These are phyloP conservation scores for Bifiguratus adelaidae DNA, from an alignment of 192 early-diverging fungal species.

Conservation along the genomic window DNA sequence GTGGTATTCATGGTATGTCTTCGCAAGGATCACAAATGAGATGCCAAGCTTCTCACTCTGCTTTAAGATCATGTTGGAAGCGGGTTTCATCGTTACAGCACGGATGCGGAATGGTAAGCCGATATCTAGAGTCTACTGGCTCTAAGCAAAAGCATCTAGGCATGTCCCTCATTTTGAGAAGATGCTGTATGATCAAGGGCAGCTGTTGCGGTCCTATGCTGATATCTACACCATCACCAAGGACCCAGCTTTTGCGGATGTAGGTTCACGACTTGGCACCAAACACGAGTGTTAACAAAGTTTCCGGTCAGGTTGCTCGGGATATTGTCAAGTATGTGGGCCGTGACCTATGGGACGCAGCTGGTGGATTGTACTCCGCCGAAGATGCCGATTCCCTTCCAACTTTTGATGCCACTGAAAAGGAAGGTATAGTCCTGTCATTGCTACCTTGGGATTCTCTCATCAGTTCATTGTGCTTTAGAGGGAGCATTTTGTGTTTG, in stretches of 20 bases:
- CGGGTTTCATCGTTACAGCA: conserved; percentile 34
- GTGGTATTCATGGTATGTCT: conserved; percentile 30
- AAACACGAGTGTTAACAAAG: background rate
- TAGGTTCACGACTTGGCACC: background rate
- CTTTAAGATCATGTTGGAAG: conserved; percentile 30
- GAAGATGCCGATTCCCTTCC: conserved; percentile 57
- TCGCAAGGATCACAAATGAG: background rate
- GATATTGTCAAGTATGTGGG: conserved; percentile 47
- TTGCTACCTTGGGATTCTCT: background rate
- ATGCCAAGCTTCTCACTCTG: background rate
- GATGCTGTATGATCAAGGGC: conserved; percentile 65
- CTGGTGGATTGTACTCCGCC: conserved; percentile 50
- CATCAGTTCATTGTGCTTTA: conserved; percentile 1
- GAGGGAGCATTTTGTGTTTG: conserved; percentile 61
- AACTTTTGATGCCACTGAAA: conserved; percentile 18
- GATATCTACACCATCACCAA: conserved; percentile 33
- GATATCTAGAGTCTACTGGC: background rate
- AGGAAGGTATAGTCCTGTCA: conserved; percentile 20
- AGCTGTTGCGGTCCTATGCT: conserved; percentile 34
- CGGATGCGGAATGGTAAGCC: conserved; percentile 11
- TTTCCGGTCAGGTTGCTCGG: conserved; percentile 10
- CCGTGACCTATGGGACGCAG: conserved; percentile 29
- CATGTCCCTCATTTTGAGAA: conserved; percentile 65
- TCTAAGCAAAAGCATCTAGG: conserved; percentile 11
- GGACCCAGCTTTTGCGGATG: conserved; percentile 28